Conservation (phyloP, 768 basidiomycete genomes). For the Terana coerulea region DNA sequence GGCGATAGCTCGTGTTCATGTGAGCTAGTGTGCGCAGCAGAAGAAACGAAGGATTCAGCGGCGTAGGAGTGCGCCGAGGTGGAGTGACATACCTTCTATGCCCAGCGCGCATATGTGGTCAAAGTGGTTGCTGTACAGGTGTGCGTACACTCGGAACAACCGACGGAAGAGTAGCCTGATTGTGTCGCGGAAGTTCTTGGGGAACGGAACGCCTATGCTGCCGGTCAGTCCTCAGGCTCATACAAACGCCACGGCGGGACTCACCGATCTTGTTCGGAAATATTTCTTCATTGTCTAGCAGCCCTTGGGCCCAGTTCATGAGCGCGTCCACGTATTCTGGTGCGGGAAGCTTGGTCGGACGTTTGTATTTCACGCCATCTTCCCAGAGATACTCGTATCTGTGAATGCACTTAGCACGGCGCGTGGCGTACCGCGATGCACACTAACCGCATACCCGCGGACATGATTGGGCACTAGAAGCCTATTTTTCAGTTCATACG, state of each 20-base stretch:
- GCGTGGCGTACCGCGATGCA: background rate
- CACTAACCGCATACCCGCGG: slow-evolving; percentile 84
- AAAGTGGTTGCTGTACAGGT: slow-evolving; percentile 99
- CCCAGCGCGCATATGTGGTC: slow-evolving; percentile 98
- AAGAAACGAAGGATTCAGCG: no score
- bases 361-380: slow-evolving; percentile 82
- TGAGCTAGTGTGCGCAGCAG: slow-evolving; percentile 63
- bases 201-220: slow-evolving; percentile 80
- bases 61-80: background rate
- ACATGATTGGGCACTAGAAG: slow-evolving; percentile 91
- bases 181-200: slow-evolving; percentile 83
- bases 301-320: slow-evolving; percentile 97
- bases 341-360: slow-evolving; percentile 89
- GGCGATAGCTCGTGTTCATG: slow-evolving; percentile 96
- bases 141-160: slow-evolving; percentile 95
- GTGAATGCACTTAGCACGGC: background rate
- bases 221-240: background rate
- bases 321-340: slow-evolving; percentile 96
- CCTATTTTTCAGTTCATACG: background rate
- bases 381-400: slow-evolving; percentile 97
- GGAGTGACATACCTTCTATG: slow-evolving; percentile 82
- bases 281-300: slow-evolving; percentile 86
- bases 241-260: slow-evolving; percentile 9
- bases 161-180: slow-evolving; percentile 90
- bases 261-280: slow-evolving; percentile 96